A percentile compares a stretch with the other conserved stretches of the same genome.
phyloP scores from a whole-genome alignment of 2,329 filamentous ascomycete genomes.

The Geosmithia morbida region DNA sequence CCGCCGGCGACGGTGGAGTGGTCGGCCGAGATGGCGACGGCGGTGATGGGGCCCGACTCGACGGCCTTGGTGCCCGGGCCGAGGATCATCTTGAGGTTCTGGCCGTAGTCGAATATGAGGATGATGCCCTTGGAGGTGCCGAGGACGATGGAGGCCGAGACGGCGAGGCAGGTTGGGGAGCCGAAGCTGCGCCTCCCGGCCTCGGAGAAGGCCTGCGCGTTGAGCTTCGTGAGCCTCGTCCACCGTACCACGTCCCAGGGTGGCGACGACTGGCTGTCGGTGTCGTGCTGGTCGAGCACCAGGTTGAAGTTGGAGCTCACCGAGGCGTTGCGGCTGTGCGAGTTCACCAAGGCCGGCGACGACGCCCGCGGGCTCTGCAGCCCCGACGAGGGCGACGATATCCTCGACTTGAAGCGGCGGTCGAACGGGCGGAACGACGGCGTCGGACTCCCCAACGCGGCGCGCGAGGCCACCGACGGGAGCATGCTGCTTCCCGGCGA shows the following conservation, averaged over 20 bases:
- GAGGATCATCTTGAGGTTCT: slow-evolving; percentile 86
- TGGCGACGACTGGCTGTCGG: slow-evolving; percentile 51
- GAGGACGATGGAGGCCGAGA: slow-evolving; percentile 77
- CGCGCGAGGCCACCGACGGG: slow-evolving; percentile 52
- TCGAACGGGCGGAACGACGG: slow-evolving; percentile 89
- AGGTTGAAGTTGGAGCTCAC: slow-evolving; percentile 49
- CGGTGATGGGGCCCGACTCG: slow-evolving; percentile 77
- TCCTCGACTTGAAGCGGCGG: slow-evolving; percentile 78
- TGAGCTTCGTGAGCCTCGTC: slow-evolving; percentile 85
- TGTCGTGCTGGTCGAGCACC: slow-evolving; percentile 44
- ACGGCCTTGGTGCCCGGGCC: slow-evolving; percentile 88
- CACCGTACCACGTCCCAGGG: slow-evolving; percentile 97
- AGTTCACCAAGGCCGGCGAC: slow-evolving; percentile 64
- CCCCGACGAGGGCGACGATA: slow-evolving; percentile 37
- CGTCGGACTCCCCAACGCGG: slow-evolving; percentile 53
- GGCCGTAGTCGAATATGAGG: slow-evolving; percentile 93
- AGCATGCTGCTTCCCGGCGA: slow-evolving; percentile 64
- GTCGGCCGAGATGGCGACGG: slow-evolving; percentile 83
- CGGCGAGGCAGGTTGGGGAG: slow-evolving; percentile 73
- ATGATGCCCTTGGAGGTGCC: slow-evolving; percentile 93
- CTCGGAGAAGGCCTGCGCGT: slow-evolving; percentile 83
- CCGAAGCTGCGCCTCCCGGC: slow-evolving; percentile 86
- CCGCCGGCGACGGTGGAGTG: slow-evolving; percentile 84
- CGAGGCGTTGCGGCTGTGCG: slow-evolving; percentile 71
- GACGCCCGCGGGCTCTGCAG: slow-evolving; percentile 46